A percentile compares a stretch with the other conserved stretches of the same genome.
Evolutionary conservation across 768 basidiomycete species (phyloP).

Genomic region (Kwoniella bestiolae): DNA sequence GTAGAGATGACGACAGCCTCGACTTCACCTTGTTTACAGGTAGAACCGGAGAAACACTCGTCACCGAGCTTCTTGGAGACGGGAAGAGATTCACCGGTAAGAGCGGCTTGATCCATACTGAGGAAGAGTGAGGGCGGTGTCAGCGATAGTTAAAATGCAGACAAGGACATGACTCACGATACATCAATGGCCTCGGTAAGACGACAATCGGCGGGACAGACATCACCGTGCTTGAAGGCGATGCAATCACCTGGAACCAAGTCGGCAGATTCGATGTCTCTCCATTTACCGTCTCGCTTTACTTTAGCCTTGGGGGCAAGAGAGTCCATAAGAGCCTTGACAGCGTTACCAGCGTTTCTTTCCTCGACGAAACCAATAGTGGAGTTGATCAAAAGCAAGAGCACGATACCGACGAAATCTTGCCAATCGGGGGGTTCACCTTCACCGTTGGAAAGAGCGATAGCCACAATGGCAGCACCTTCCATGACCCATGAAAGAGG

Average conservation of each 20-base stretch:
- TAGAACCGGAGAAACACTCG: constrained; percentile 98
- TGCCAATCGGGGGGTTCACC: constrained; percentile 88
- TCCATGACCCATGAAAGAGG: constrained; percentile 99
- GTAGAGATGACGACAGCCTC: constrained; percentile 99
- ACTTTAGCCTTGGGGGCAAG: constrained; percentile 97
- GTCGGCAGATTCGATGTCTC: constrained; percentile 83
- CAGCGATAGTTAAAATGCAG: neutral
- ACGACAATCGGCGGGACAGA: constrained; percentile 97
- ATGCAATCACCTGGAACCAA: constrained; percentile 96
- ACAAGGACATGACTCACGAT: constrained; percentile 59
- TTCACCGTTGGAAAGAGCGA: constrained; percentile 92
- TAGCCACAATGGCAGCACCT: constrained; percentile 74
- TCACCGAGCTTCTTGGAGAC: constrained; percentile 89
- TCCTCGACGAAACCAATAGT: constrained; percentile 98
- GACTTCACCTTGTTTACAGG: constrained; percentile 98
- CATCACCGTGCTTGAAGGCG: constrained; percentile 98
- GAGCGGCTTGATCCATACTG: constrained; percentile 90
- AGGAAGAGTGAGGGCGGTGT: neutral
- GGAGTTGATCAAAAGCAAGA: constrained; percentile 91
- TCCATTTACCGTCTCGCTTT: constrained; percentile 81
- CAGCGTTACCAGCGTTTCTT: constrained; percentile 94
- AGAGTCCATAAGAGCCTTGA: constrained; percentile 99
- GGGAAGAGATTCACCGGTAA: constrained; percentile 96
- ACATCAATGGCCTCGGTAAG: constrained; percentile 96
- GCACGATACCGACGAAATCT: constrained; percentile 95